Evolutionary conservation across 768 basidiomycete genomes (phyloP), one percentile per base, ranked within the genome.

Genomic region (Boletus sp.): DNA sequence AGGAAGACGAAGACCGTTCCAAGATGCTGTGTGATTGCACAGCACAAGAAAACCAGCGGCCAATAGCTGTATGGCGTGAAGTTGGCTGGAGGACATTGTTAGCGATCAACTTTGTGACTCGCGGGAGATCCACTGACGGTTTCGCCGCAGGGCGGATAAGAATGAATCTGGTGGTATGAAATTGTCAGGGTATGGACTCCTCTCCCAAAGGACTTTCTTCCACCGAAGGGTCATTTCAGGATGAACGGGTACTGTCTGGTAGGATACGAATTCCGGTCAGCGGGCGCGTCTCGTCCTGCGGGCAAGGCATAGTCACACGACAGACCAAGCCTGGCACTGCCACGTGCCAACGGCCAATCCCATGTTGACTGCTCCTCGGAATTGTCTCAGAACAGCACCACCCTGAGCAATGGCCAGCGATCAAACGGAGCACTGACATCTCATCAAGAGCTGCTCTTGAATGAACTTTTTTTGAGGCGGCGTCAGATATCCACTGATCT

Each of bases 11-110:
- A 88, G 49, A 91, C 86, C 32, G 83, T 82, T 10, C 86, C 83
- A 39, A 95, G 71, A 68, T 95, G 93, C 66, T 95, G 92, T 25
- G 89, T 89, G 57, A 98, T 83, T 4, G 90, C 77, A 56, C 82
- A 88, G 23, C 87, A 82, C 8, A 84, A 75, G 38, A 83, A 61
- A 17, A 92, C 87, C 40, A 94, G 70, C 17, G 83, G 79, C 79
- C 82, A 82, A 64, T 92, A 91, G 8, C 82, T 82, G 66, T 93
- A 88, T 3, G 88, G 88, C 27, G 74, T 81, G 66, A 93, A 88
- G 71, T 92, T 91, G 48, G 87, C 92, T 93, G 50, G 29, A 48
- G 25, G 32, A 50, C 50, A 56, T 32, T 52, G 53, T 59, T 19
- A 69, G 58, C 48, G 47, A 34, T 19, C 53, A 21, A 33, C 47